phyloP scores from a whole-genome alignment of 257 asterid species.

The Capsicum rhomboideum region DNA sequence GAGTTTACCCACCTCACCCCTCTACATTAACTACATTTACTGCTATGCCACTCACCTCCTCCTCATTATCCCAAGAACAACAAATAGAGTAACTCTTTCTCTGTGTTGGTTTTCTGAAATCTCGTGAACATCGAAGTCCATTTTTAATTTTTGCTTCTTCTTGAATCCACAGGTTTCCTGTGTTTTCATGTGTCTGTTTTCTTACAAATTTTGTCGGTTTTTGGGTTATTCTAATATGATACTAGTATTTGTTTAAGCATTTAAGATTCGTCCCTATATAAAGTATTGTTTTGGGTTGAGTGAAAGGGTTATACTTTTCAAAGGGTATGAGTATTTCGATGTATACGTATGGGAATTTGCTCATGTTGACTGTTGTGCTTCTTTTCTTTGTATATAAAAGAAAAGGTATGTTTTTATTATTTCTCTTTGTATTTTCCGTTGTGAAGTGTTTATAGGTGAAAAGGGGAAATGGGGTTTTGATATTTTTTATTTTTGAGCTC shows the following conservation, averaged over 20 bases:
- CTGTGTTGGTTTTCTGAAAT: conserved; percentile 14
- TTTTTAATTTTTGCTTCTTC: conserved; percentile 29
- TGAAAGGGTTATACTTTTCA: not conserved
- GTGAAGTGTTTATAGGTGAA: not conserved
- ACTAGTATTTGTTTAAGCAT: conserved; percentile 4
- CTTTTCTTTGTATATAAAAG: not conserved
- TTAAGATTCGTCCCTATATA: not conserved
- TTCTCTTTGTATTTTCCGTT: conserved; percentile 2
- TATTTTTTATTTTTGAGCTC: not conserved
- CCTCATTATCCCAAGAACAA: conserved; percentile 11
- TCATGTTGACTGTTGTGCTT: not conserved
- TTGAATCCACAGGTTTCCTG: conserved; percentile 56
- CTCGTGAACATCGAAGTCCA: conserved; percentile 33
- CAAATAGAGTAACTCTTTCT: not conserved
- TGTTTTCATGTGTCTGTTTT: conserved; percentile 23
- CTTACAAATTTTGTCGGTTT: conserved; percentile 30
- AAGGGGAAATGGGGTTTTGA: not conserved
- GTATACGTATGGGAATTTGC: not conserved
- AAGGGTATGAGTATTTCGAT: not conserved
- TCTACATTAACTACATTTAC: conserved; percentile 50
- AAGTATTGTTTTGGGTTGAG: conserved; percentile 2
- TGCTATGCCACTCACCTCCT: conserved; percentile 21
- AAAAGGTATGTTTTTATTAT: not conserved
- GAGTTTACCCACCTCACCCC: conserved; percentile 19
- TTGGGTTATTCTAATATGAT: conserved; percentile 25